These are phyloP conservation scores for Spathaspora girioi DNA, from an alignment of 805 yeast genomes.

Conservation along the genomic window DNA sequence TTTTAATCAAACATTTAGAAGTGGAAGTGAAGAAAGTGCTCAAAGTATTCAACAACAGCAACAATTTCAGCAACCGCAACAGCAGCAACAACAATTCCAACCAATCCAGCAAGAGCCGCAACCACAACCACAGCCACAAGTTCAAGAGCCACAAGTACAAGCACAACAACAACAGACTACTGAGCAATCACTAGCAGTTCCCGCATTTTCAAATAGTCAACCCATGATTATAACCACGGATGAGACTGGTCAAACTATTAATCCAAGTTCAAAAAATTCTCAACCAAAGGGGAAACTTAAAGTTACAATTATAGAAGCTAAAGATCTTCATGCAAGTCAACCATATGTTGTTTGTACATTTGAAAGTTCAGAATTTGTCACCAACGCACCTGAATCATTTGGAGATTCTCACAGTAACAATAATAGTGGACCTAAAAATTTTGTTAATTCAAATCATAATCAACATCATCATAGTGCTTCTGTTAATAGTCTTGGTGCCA, in stretches of 20 bases:
- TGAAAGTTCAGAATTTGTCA: constrained; percentile 86
- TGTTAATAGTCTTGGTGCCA: not conserved
- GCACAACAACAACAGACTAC: constrained; percentile 1
- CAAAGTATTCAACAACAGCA: not conserved
- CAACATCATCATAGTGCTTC: too few relatives aligned
- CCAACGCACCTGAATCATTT: constrained; percentile 66
- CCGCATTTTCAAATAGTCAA: constrained; percentile 4
- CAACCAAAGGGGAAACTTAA: constrained; percentile 78
- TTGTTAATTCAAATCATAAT: constrained; percentile 5
- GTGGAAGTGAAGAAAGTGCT: not conserved
- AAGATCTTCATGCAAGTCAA: constrained; percentile 56
- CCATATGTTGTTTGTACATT: constrained; percentile 92
- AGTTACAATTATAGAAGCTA: constrained; percentile 79
- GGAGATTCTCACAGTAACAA: constrained; percentile 23
- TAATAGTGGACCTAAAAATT: constrained; percentile 2
- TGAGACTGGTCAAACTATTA: constrained; percentile 33
- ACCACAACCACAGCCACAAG: constrained; percentile 2
- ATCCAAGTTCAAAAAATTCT: constrained; percentile 21
- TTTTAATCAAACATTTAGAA: constrained; percentile 21
- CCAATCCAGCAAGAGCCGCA: constrained; percentile 5
- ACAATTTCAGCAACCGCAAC: not conserved
- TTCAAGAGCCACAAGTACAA: constrained; percentile 2
- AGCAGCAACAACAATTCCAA: constrained; percentile 7
- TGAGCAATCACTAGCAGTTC: not conserved
- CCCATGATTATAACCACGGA: constrained; percentile 38